These are phyloP conservation scores for Aureobasidium mangrovei DNA, from an alignment of 2,329 filamentous ascomycete species.

Conservation along the genomic window DNA sequence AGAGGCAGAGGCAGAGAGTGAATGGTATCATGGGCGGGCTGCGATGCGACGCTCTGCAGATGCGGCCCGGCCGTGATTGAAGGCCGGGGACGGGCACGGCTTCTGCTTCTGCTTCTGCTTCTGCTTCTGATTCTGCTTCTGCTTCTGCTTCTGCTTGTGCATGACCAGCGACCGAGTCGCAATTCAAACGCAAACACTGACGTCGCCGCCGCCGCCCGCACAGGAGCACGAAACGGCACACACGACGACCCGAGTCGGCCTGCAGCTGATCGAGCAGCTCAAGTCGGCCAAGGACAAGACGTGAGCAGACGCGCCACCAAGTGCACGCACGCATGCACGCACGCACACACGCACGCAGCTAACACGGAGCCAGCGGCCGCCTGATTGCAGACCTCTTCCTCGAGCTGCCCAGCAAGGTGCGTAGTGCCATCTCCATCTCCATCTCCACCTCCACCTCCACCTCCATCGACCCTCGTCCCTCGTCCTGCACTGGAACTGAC, in stretches of 20 bases:
- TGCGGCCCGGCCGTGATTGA: no score
- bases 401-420: conserved; percentile 15
- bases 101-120: no score
- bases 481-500: conserved; percentile 35
- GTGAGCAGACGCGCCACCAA: conserved; percentile 50
- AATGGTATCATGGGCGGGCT: no score
- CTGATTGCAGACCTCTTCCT: conserved; percentile 16
- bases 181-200: no score
- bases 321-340: no score
- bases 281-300: conserved; percentile 72
- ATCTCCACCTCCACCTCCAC: neutral
- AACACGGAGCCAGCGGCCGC: conserved; percentile 13
- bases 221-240: conserved; percentile 10
- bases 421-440: neutral
- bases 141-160: no score
- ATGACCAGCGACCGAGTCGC: no score
- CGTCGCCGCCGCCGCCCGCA: neutral
- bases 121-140: no score
- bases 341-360: no score
- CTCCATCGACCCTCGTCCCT: neutral
- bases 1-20: neutral
- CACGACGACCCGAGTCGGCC: conserved; percentile 45
- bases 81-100: no score
- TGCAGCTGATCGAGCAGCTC: conserved; percentile 66
- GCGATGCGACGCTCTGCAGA: no score